A percentile compares a stretch with the other conserved stretches of the same genome.
Conservation (phyloP, 768 basidiomycete species). For the Auricularia sp. region DNA sequence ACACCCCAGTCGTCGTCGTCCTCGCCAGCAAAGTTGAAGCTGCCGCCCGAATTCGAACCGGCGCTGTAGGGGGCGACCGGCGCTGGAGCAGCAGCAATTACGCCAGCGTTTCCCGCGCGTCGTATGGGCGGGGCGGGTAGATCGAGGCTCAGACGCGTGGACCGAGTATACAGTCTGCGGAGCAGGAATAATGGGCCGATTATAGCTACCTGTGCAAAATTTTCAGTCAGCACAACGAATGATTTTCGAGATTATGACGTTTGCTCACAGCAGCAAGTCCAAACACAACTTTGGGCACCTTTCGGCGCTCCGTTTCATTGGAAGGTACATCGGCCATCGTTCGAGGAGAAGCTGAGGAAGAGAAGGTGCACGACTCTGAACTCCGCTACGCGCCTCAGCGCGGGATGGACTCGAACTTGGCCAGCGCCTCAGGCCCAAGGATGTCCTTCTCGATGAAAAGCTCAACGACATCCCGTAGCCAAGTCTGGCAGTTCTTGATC, state of each 20-base stretch:
- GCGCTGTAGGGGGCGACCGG: not conserved
- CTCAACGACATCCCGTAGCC: not conserved
- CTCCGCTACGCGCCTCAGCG: too few relatives aligned
- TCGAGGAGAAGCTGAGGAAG: too few relatives aligned
- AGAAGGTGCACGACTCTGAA: too few relatives aligned
- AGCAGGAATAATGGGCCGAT: not conserved
- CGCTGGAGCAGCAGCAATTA: not conserved
- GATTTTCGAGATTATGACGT: not conserved
- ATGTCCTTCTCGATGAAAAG: not conserved
- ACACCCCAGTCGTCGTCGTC: not conserved
- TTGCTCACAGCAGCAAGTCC: not conserved
- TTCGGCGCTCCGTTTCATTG: not conserved
- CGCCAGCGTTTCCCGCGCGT: not conserved
- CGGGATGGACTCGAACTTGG: not conserved
- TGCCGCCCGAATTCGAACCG: not conserved
- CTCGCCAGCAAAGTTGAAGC: not conserved
- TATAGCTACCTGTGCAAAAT: not conserved
- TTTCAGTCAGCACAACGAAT: not conserved
- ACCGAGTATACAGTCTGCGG: not conserved
- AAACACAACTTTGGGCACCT: not conserved
- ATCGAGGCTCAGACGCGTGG: not conserved
- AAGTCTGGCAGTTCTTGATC: slow-evolving; percentile 2
- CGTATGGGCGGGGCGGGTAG: not conserved
- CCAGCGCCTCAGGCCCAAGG: not conserved
- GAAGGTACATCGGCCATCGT: not conserved